phyloP scores from a whole-genome alignment of 192 early-diverging fungal genomes.

The Coemansia sp. region DNA sequence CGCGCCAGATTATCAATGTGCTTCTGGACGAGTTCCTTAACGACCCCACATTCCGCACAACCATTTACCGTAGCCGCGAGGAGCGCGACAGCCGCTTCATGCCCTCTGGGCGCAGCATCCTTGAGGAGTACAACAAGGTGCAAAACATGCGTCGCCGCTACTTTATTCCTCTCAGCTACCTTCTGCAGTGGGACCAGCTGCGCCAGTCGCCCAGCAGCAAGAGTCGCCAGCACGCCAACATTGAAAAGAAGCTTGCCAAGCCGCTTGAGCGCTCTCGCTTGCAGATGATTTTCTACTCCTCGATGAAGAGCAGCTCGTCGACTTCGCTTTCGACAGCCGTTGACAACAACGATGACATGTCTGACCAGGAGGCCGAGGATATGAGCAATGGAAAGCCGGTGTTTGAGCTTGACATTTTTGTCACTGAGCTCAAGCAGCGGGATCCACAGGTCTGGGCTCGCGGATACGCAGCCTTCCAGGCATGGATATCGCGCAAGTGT shows the following conservation, averaged over 20 bases:
- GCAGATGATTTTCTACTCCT: constrained; percentile 33
- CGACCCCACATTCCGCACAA: constrained; percentile 37
- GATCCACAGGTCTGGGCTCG: constrained; percentile 33
- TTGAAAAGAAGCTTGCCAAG: constrained; percentile 49
- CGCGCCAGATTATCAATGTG: constrained; percentile 46
- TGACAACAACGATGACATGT: background rate
- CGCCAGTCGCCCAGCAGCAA: background rate
- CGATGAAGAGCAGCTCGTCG: background rate
- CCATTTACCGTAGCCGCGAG: constrained; percentile 49
- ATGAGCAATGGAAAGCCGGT: constrained; percentile 24
- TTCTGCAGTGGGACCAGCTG: constrained; percentile 47
- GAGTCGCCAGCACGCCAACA: constrained; percentile 17
- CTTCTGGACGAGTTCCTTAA: constrained; percentile 43
- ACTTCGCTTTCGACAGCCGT: background rate
- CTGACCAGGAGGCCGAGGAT: constrained; percentile 6
- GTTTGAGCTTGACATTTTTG: constrained; percentile 50
- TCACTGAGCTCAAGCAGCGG: constrained; percentile 42
- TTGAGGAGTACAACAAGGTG: constrained; percentile 51
- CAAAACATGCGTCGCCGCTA: constrained; percentile 44
- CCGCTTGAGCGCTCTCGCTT: constrained; percentile 31
- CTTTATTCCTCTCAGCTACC: constrained; percentile 49
- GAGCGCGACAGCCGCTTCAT: constrained; percentile 43
- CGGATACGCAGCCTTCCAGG: constrained; percentile 28
- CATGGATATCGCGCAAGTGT: constrained; percentile 46
- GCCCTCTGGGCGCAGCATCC: constrained; percentile 30